Conservation (phyloP, 1,139 yeast species). For the Chernovozyma sophiae-reginae region DNA sequence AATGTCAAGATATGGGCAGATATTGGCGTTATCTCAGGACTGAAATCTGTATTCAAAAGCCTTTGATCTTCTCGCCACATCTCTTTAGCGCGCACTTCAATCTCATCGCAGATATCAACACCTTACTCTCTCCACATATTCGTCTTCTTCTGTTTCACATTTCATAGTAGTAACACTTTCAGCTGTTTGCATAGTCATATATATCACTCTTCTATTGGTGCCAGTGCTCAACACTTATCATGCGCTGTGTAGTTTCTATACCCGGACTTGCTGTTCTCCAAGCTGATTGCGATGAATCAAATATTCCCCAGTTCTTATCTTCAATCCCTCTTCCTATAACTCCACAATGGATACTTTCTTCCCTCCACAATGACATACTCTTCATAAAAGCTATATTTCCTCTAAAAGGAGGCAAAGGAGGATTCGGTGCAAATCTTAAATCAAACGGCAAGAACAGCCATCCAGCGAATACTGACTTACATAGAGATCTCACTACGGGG, state of each 20-base stretch:
- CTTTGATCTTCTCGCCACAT: too few relatives aligned
- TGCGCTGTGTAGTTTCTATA: neutral
- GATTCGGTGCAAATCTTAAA: neutral
- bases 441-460: neutral
- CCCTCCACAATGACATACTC: neutral
- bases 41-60: too few relatives aligned
- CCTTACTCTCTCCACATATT: too few relatives aligned
- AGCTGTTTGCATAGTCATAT: too few relatives aligned
- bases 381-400: neutral
- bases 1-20: too few relatives aligned
- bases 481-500: neutral
- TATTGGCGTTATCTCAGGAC: too few relatives aligned
- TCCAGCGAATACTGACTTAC: neutral
- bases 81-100: too few relatives aligned
- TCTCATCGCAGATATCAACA: too few relatives aligned
- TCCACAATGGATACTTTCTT: neutral
- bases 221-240: too few relatives aligned
- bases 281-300: neutral
- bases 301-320: neutral
- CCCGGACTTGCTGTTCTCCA: neutral
- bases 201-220: too few relatives aligned
- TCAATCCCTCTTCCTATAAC: neutral
- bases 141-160: too few relatives aligned
- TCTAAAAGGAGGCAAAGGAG: neutral
- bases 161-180: too few relatives aligned